Percentiles rank a stretch among this genome's conserved stretches.
Evolutionary conservation across 1,139 yeast genomes (phyloP).

Genomic region (Wickerhamomyces sp.): DNA sequence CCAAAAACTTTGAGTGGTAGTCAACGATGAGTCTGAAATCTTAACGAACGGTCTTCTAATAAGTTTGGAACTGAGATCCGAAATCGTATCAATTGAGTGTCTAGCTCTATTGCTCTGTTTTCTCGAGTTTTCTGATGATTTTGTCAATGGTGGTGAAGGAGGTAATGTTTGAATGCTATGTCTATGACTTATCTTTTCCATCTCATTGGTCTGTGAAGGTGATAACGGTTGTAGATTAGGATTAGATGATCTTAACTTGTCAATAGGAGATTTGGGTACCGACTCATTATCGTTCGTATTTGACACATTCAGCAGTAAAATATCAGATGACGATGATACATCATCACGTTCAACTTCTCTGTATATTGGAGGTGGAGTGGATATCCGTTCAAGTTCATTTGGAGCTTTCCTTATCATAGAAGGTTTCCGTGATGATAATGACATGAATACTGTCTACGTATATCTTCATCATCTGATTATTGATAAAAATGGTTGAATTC

Average conservation of each 20-base stretch:
- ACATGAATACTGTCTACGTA: neutral
- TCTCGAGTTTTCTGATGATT: neutral
- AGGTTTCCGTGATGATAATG: neutral
- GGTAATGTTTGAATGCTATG: conserved; percentile 2
- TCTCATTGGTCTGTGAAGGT: conserved; percentile 5
- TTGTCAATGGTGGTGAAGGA: neutral
- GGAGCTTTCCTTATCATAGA: conserved; percentile 5
- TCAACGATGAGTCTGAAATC: no score
- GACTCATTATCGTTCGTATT: no score
- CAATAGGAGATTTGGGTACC: neutral
- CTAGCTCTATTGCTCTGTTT: neutral
- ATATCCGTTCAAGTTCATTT: neutral
- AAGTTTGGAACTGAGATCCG: neutral
- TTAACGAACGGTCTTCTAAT: no score
- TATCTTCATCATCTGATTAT: no score
- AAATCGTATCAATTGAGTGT: conserved; percentile 3
- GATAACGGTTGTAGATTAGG: conserved; percentile 20
- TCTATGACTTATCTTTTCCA: conserved; percentile 1
- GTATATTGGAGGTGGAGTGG: neutral
- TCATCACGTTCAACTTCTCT: neutral
- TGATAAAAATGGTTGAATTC: no score
- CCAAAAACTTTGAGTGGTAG: conserved; percentile 40
- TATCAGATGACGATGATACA: no score
- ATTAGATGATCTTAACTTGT: conserved; percentile 9
- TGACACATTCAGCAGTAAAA: no score